These are phyloP conservation scores for Hordeum pubiflorum DNA, from an alignment of 202 grass and related monocot species.

Conservation along the genomic window DNA sequence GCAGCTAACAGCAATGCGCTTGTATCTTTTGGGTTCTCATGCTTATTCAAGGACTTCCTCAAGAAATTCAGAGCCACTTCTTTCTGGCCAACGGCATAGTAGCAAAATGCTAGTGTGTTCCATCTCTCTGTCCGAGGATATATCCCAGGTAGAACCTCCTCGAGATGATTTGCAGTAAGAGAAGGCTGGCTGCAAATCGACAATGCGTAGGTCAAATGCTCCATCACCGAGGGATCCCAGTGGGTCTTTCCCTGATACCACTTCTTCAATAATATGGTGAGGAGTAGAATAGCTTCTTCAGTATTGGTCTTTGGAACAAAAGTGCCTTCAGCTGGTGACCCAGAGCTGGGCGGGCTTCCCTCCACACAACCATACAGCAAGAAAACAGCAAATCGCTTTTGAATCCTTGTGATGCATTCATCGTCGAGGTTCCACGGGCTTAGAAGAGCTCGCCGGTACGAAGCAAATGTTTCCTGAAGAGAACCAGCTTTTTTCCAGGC, in stretches of 20 bases:
- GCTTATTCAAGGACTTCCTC: slow-evolving; percentile 67
- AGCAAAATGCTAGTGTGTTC: slow-evolving; percentile 69
- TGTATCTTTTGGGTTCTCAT: slow-evolving; percentile 72
- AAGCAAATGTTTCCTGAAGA: slow-evolving; percentile 55
- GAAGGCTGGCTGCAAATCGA: slow-evolving; percentile 50
- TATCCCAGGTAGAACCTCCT: slow-evolving; percentile 75
- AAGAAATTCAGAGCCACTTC: slow-evolving; percentile 64
- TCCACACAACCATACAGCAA: slow-evolving; percentile 61
- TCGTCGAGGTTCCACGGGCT: slow-evolving; percentile 84
- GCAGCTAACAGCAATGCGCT: slow-evolving; percentile 53
- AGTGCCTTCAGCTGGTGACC: slow-evolving; percentile 51
- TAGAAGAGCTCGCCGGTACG: slow-evolving; percentile 68
- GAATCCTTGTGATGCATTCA: slow-evolving; percentile 61
- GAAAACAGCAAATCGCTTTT: slow-evolving; percentile 72
- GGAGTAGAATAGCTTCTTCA: slow-evolving; percentile 79
- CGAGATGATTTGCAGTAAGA: slow-evolving; percentile 50
- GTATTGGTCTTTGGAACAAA: slow-evolving; percentile 75
- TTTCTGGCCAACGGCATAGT: slow-evolving; percentile 43
- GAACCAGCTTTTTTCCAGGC: slow-evolving; percentile 64
- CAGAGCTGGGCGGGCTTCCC: slow-evolving; percentile 43
- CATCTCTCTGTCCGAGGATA: slow-evolving; percentile 73
- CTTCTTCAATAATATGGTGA: slow-evolving; percentile 57
- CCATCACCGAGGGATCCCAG: slow-evolving; percentile 83
- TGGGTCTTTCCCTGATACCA: slow-evolving; percentile 71
- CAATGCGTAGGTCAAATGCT: slow-evolving; percentile 68